phyloP scores from a whole-genome alignment of 371 early-diverging fungal genomes.

The Phascolomyces articulosus region DNA sequence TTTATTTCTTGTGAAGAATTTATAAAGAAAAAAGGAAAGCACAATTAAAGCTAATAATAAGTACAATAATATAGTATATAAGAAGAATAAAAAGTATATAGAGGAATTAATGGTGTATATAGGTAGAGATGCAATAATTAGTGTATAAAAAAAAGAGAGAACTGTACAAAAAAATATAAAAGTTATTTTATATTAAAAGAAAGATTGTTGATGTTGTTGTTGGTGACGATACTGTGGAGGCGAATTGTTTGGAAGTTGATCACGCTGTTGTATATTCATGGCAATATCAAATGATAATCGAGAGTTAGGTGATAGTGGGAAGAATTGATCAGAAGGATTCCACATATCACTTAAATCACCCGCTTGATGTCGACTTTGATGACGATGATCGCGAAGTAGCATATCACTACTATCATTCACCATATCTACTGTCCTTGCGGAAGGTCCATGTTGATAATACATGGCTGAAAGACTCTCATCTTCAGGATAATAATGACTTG shows the following conservation, averaged over 20 bases:
- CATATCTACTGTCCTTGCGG: neutral
- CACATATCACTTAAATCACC: constrained; percentile 7
- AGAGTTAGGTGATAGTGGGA: constrained; percentile 7
- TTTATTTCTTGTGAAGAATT: neutral
- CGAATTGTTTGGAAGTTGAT: neutral
- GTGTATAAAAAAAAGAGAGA: neutral
- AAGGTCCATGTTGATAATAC: neutral
- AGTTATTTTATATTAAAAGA: neutral
- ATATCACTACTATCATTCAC: constrained; percentile 15
- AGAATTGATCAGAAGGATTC: neutral
- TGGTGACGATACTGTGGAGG: neutral
- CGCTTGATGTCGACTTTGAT: neutral
- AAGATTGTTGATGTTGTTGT: neutral
- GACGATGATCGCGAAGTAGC: constrained; percentile 7
- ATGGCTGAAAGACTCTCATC: neutral
- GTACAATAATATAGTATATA: neutral
- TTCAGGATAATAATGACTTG: neutral
- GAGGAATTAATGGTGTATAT: too few species aligned
- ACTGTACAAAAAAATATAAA: neutral
- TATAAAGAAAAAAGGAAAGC: neutral
- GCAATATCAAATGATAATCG: constrained; percentile 9
- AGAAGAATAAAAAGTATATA: too few species aligned
- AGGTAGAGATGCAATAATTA: neutral
- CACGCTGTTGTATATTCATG: neutral
- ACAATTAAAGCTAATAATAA: neutral